Conservation (phyloP, 2,329 filamentous ascomycete species). For the Eutypa lata region DNA sequence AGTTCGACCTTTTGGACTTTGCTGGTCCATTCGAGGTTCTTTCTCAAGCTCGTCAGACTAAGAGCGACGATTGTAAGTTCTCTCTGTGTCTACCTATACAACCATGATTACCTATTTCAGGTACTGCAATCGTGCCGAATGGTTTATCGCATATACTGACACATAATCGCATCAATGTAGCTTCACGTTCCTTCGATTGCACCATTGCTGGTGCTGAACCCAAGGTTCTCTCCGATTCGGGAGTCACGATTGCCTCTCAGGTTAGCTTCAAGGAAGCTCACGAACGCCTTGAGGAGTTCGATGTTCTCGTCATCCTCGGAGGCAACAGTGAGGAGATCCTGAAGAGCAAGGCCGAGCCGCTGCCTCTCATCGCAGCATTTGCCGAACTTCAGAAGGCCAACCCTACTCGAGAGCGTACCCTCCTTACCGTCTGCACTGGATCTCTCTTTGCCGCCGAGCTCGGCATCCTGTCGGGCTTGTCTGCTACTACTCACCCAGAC, state of each 20-base stretch:
- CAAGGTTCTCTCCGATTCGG: constrained; percentile 57
- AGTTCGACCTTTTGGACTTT: constrained; percentile 59
- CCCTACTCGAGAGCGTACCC: constrained; percentile 74
- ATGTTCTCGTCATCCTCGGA: constrained; percentile 75
- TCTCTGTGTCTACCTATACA: neutral
- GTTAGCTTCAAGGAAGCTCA: constrained; percentile 77
- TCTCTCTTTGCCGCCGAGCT: constrained; percentile 73
- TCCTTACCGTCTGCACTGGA: constrained; percentile 78
- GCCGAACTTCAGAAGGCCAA: constrained; percentile 77
- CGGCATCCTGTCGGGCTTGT: constrained; percentile 74
- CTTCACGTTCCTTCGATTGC: constrained; percentile 55
- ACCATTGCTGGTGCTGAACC: constrained; percentile 53
- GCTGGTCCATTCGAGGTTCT: constrained; percentile 54
- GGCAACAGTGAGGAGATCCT: constrained; percentile 63
- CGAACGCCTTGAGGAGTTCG: constrained; percentile 70
- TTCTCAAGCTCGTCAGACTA: constrained; percentile 48
- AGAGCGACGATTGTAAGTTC: constrained; percentile 49
- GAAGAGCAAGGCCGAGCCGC: constrained; percentile 65
- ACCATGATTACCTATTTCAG: too few relatives aligned
- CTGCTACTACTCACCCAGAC: constrained; percentile 80
- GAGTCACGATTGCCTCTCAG: constrained; percentile 69
- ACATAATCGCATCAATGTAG: constrained; percentile 28
- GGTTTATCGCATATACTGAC: constrained; percentile 7
- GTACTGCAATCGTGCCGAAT: too few relatives aligned
- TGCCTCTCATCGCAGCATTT: constrained; percentile 71